phyloP scores from a whole-genome alignment of 1,139 yeast genomes.

The Yamadazyma atmosphaerica region DNA sequence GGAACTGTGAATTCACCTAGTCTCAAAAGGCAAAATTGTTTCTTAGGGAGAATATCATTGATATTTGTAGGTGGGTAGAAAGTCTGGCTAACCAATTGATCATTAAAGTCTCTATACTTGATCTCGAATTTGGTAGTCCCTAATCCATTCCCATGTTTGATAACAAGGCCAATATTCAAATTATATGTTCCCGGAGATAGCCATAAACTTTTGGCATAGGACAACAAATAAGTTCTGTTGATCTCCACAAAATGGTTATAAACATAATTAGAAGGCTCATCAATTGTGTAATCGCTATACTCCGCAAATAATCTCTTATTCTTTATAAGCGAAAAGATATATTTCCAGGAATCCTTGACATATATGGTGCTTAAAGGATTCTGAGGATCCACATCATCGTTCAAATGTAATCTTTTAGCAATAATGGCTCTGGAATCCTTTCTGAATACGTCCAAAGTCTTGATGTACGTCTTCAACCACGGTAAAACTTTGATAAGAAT shows the following conservation, averaged over 20 bases:
- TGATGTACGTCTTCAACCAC: constrained; percentile 45
- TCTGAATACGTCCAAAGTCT: constrained; percentile 51
- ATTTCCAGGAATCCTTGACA: constrained; percentile 56
- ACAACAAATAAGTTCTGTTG: constrained; percentile 49
- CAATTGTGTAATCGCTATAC: constrained; percentile 49
- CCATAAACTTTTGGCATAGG: constrained; percentile 47
- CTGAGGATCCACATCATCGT: constrained; percentile 15
- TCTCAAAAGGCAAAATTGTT: constrained; percentile 51
- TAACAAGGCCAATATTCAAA: constrained; percentile 50
- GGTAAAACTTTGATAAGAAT: constrained; percentile 35
- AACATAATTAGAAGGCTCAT: constrained; percentile 49
- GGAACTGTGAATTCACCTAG: constrained; percentile 48
- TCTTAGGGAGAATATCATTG: constrained; percentile 56
- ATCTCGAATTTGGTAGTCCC: constrained; percentile 61
- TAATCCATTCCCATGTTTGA: constrained; percentile 55
- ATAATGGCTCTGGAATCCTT: constrained; percentile 32
- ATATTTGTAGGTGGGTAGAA: constrained; percentile 60
- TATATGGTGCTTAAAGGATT: constrained; percentile 27
- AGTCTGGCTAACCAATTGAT: constrained; percentile 27
- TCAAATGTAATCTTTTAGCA: constrained; percentile 27
- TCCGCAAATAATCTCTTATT: constrained; percentile 57
- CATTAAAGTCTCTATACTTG: constrained; percentile 24
- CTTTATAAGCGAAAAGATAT: constrained; percentile 49
- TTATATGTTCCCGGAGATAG: constrained; percentile 56
- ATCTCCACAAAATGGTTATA: constrained; percentile 48